Evolutionary conservation across 495 filamentous ascomycete species (phyloP), one percentile per base, ranked within the genome.

Genomic region (Aspergillus sparsus): DNA sequence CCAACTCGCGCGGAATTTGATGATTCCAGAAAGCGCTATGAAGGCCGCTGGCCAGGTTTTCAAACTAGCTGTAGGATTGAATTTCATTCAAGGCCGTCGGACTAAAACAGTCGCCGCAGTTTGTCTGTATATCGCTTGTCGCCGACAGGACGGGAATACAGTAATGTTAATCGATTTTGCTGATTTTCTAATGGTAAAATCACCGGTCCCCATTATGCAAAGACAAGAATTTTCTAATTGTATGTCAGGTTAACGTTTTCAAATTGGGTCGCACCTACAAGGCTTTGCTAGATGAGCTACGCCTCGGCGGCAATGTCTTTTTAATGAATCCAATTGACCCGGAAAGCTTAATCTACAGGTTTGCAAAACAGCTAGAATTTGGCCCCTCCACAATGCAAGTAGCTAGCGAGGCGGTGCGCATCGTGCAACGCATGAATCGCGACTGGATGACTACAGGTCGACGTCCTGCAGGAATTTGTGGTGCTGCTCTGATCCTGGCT

Each of bases 401-500:
- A 12, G 92, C 92, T 34, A 83, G 88, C 55, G 91, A 96, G 60
- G 94, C 94, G 16, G 83, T 89, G 37, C 85, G 87, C 34, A 88
- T 98, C 52, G 86, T 95, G 34, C 85, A 90, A 68, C 87, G 94
- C 45, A 98, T 98, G 94, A 89, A 89, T 52, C 82, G 89, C 31
- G 94, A 98, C 73, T 97, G 93, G 90, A 97, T 98, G 84, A 87
- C 90, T 8, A 87, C 88, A 49, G 94, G 94, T 65, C 91, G 94
- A 67, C 85, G 92, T 44, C 95, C 95, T 46, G 91, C 94, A 31
- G 94, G 95, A 67, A 85, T 98, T 46, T 97, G 92, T 73, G 95
- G 94, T 59, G 95, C 94, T 9, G 92, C 92, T 59, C 82, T 98
- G 57, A 90, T 98, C 62, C 85, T 98, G 62, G 95, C 94, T 18